These are phyloP conservation scores for Fennellomyces sp. DNA, from an alignment of 371 early-diverging fungal genomes.

Conservation along the genomic window DNA sequence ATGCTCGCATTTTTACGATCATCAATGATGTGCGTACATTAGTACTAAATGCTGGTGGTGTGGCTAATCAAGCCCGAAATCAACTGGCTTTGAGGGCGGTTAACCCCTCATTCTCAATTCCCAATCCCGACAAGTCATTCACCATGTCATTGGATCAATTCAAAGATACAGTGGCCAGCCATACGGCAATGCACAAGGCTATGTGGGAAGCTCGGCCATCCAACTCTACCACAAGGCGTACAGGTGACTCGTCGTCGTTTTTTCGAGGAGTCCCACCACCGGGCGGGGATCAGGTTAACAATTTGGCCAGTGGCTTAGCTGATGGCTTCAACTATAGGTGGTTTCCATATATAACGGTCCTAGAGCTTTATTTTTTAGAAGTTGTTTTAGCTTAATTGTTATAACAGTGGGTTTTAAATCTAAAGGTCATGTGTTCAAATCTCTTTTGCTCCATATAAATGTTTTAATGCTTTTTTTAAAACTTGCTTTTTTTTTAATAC, in stretches of 20 bases:
- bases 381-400: too few species aligned
- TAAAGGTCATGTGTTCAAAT: too few species aligned
- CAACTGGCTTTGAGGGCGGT: conserved; percentile 16
- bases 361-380: too few species aligned
- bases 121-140: not conserved
- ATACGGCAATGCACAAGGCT: not conserved
- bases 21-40: conserved; percentile 13
- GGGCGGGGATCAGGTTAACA: too few species aligned
- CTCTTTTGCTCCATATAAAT: too few species aligned
- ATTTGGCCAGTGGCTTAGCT: too few species aligned
- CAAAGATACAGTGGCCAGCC: not conserved
- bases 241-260: not conserved
- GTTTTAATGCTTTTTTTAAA: too few species aligned
- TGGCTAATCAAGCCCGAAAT: conserved; percentile 6
- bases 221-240: not conserved
- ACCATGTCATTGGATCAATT: not conserved
- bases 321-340: too few species aligned
- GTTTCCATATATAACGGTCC: too few species aligned
- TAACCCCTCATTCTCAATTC: not conserved
- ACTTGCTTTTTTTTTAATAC: too few species aligned
- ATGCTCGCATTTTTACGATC: conserved; percentile 1
- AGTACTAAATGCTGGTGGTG: conserved; percentile 1
- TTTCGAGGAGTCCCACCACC: not conserved
- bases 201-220: not conserved
- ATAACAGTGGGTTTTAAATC: too few species aligned